These are phyloP conservation scores for Podaxis sp. DNA, from an alignment of 768 basidiomycete genomes.

Conservation along the genomic window DNA sequence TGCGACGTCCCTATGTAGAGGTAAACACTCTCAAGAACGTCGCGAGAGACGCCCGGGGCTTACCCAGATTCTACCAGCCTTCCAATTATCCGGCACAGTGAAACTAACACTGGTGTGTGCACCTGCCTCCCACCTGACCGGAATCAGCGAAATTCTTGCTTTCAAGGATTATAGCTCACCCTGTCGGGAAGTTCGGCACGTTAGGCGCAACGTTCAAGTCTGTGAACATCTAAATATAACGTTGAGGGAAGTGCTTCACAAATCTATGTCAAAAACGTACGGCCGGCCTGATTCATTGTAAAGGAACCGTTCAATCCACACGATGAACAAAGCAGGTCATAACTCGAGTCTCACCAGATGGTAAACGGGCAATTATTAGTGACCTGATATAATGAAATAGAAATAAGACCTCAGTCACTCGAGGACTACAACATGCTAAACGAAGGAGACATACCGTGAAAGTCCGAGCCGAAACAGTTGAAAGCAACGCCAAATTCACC, in stretches of 20 bases:
- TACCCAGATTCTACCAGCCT: slow-evolving; percentile 58
- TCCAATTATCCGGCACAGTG: slow-evolving; percentile 64
- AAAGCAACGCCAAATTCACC: slow-evolving; percentile 9
- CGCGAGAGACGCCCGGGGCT: background rate
- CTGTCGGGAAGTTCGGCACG: slow-evolving; percentile 42
- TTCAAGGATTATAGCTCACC: slow-evolving; percentile 33
- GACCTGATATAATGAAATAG: slow-evolving; percentile 29
- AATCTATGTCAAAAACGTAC: slow-evolving; percentile 21
- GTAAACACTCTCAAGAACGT: background rate
- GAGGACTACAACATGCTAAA: background rate
- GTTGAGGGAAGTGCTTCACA: background rate
- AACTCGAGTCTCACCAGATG: slow-evolving; percentile 48
- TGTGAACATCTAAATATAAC: slow-evolving; percentile 52
- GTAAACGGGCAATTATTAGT: slow-evolving; percentile 68
- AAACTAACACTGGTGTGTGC: slow-evolving; percentile 42
- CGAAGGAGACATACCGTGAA: slow-evolving; percentile 42
- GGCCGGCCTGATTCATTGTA: slow-evolving; percentile 33
- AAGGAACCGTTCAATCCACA: background rate
- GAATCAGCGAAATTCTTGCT: background rate
- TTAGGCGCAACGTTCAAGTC: slow-evolving; percentile 50
- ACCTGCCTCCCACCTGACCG: slow-evolving; percentile 39
- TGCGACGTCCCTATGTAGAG: slow-evolving; percentile 49
- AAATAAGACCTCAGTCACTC: background rate
- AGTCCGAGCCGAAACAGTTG: slow-evolving; percentile 28
- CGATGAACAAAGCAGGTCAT: background rate